Base-by-base conservation (phyloP, 352 stramenopile genomes). In the Phytophthora pluvialis region DNA sequence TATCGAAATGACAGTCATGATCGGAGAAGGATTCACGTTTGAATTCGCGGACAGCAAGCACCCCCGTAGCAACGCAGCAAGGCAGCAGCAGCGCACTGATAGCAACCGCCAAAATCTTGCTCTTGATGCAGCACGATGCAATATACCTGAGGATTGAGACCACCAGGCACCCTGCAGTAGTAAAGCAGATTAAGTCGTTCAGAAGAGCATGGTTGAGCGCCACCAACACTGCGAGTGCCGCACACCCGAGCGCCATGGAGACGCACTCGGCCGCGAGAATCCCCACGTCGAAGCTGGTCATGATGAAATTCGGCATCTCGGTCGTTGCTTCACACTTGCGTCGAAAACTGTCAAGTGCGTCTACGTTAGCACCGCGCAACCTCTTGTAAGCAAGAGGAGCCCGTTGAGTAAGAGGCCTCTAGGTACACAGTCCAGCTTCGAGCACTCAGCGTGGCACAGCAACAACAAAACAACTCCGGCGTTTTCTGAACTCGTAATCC, bases 141-240 rank as follows among this genome's bases (percentile, higher is more conserved):
- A 59, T 25, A 9, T 32, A 25, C 10, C 38, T 40, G 25, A 16
- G 15, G 25, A 48, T 40, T 4, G 36, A 59, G 4, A 38, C n/a
- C 9, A 59, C 36, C 26, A 48, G 26, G 10, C 25, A 48, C 15
- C 25, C n/a, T n/a, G 16, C 50, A 31, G 15, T 15, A 6, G 48
- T 1, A 59, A 48, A 32, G n/a, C 50, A 59, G 15, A 59, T 21
- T 3, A 6, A 10, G 5, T 18, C 5, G 5, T n/a, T 48, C 5
- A 11, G 2, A 13, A 59, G 26, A 49, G 10, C 10, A 13, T 44
- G 4, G 1, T 12, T 1, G 13, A 59, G 36, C n/a, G 26, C 32
- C 36, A 6, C 36, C 36, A 59, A 26, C 13, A 59, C 50, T 16
- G 38, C 50, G 26, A 59, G 26, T 4, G 18, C 50, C 9, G 50